A percentile compares a stretch with the other conserved stretches of the same genome.
These are phyloP conservation scores for Tillandsia leiboldiana DNA, from an alignment of 176 grass and related monocot species.

Conservation along the genomic window DNA sequence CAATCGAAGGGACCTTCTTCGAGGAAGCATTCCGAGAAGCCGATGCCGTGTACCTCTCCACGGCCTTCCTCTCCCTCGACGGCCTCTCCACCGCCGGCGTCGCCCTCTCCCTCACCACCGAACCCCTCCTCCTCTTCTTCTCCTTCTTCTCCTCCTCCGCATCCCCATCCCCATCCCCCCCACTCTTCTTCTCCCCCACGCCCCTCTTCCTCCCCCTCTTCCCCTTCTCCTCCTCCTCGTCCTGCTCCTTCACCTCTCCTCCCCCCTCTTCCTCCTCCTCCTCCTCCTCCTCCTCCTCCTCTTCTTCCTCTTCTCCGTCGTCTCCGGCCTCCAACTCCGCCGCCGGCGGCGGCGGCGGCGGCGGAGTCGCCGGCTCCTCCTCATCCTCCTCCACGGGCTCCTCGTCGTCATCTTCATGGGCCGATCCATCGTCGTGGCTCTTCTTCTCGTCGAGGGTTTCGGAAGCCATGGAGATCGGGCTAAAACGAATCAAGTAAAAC, in stretches of 20 bases:
- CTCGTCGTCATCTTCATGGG: no score
- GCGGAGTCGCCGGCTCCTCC: no score
- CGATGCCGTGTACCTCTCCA: slow-evolving; percentile 72
- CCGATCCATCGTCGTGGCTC: no score
- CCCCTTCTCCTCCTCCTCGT: slow-evolving; percentile 13
- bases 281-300: neutral
- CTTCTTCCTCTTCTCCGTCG: neutral
- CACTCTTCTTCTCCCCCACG: slow-evolving; percentile 7
- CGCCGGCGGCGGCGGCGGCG: no score
- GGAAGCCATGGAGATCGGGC: no score
- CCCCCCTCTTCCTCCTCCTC: neutral
- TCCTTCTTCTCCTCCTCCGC: slow-evolving; percentile 22
- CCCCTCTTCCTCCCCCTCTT: slow-evolving; percentile 5
- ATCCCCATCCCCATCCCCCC: neutral
- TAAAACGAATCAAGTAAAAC: no score
- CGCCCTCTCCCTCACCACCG: neutral
- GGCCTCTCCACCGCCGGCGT: slow-evolving; percentile 31
- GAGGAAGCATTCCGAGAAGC: slow-evolving; percentile 28
- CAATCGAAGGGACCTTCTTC: slow-evolving; percentile 54
- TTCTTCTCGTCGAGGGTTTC: no score
- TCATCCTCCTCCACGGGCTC: no score
- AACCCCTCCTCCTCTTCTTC: slow-evolving; percentile 27
- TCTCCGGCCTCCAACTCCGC: neutral
- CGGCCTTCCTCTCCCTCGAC: slow-evolving; percentile 79
- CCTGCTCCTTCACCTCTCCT: slow-evolving; percentile 1